Evolutionary conservation across 2,329 filamentous ascomycete species (phyloP).

Genomic region (Colletotrichum acutatum): DNA sequence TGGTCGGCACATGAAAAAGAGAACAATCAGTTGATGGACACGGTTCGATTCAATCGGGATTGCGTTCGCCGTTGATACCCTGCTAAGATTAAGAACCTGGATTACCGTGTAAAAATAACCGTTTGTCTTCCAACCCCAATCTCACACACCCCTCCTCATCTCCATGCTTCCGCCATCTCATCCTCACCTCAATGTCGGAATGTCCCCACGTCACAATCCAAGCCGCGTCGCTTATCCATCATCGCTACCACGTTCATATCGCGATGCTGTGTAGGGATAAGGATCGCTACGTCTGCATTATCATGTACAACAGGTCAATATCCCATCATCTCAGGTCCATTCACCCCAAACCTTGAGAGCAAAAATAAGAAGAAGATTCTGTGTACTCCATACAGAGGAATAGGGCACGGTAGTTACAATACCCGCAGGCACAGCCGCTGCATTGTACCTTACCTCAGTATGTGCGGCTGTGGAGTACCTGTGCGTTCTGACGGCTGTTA

Average conservation of each 20-base stretch:
- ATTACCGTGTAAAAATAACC: constrained; percentile 21
- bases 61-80: constrained; percentile 5
- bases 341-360: background rate
- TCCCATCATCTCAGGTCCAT: background rate
- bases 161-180: background rate
- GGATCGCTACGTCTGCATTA: too few species aligned
- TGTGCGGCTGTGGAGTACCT: background rate
- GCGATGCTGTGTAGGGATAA: background rate
- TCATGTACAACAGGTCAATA: background rate
- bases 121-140: background rate
- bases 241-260: background rate
- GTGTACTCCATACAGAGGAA: background rate
- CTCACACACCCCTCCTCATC: background rate
- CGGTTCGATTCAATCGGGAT: background rate
- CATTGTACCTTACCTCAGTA: background rate
- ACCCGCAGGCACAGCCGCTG: background rate
- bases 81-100: constrained; percentile 9
- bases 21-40: background rate
- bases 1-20: background rate
- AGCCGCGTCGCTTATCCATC: constrained; percentile 5
- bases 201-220: constrained; percentile 23
- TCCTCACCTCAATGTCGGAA: background rate
- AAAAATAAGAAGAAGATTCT: background rate
- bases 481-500: background rate
- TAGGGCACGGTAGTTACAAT: background rate